Conservation (phyloP, 495 filamentous ascomycete genomes). For the Cercophora samala region DNA sequence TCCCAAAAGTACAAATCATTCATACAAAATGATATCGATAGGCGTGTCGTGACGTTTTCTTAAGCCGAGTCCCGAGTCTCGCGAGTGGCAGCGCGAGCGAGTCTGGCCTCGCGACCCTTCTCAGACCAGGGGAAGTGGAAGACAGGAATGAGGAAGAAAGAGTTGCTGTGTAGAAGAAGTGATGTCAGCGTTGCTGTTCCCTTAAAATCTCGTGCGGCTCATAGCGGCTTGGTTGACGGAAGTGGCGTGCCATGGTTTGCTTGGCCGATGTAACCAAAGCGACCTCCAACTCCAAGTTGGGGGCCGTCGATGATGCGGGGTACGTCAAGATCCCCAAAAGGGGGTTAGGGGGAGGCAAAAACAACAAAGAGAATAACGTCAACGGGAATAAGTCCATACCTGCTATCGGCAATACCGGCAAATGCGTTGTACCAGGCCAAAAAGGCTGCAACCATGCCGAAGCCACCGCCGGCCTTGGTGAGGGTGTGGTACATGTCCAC, state of each 20-base stretch:
- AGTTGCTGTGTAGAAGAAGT: constrained; percentile 53
- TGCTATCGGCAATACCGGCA: constrained; percentile 91
- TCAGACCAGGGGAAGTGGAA: constrained; percentile 97
- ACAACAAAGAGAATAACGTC: constrained; percentile 13
- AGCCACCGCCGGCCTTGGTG: constrained; percentile 79
- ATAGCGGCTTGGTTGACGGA: constrained; percentile 17
- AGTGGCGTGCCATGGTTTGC: constrained; percentile 25
- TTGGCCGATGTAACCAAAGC: constrained; percentile 24
- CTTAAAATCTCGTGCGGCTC: constrained; percentile 13
- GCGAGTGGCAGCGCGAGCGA: constrained; percentile 35
- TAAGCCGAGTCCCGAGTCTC: constrained; percentile 22
- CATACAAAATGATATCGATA: not conserved
- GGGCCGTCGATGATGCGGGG: not conserved
- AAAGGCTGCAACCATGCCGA: constrained; percentile 86
- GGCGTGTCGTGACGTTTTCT: not conserved
- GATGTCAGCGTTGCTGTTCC: constrained; percentile 19
- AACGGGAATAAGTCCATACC: constrained; percentile 45
- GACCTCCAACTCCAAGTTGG: constrained; percentile 8
- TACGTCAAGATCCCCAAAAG: not conserved
- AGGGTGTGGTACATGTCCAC: constrained; percentile 35
- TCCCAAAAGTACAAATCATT: not conserved
- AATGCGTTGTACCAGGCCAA: constrained; percentile 95
- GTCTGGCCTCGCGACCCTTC: constrained; percentile 64
- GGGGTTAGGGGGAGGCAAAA: not conserved
- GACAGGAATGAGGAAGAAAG: constrained; percentile 95